Evolutionary conservation across 345 rosid species (phyloP).

Genomic region (Pelargonium nanum): DNA sequence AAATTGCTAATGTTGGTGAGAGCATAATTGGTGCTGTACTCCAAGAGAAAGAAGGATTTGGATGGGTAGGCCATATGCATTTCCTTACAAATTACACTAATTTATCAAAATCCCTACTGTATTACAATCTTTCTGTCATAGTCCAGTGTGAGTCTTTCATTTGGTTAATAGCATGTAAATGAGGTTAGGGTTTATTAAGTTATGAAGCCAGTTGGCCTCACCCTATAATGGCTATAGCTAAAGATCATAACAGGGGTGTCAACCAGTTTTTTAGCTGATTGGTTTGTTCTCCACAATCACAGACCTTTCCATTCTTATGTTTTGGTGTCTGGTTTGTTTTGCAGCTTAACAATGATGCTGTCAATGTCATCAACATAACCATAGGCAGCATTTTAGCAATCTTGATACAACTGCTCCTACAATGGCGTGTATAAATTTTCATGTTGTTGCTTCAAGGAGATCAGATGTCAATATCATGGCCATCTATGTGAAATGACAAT

Average conservation of each 20-base stretch:
- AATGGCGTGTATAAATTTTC: background rate
- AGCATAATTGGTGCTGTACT: slow-evolving; percentile 79
- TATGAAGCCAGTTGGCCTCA: no score
- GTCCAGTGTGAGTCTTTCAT: no score
- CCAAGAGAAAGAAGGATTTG: slow-evolving; percentile 83
- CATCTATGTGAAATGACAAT: no score
- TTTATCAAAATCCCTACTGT: background rate
- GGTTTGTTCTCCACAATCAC: background rate
- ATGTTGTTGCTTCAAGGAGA: no score
- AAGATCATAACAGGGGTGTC: no score
- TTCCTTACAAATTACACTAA: background rate
- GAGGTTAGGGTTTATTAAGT: no score
- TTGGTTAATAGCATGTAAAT: no score
- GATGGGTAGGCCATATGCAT: slow-evolving; percentile 48
- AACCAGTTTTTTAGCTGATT: background rate
- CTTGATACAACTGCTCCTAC: slow-evolving; percentile 52
- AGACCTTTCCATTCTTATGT: slow-evolving; percentile 1
- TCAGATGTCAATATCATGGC: no score
- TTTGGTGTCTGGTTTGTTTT: slow-evolving; percentile 12
- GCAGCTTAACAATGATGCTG: slow-evolving; percentile 93
- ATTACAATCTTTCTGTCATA: background rate
- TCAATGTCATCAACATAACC: slow-evolving; percentile 80
- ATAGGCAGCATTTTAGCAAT: slow-evolving; percentile 78
- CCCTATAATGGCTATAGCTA: no score
- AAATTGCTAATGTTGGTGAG: slow-evolving; percentile 88